phyloP scores from a whole-genome alignment of 495 filamentous ascomycete genomes.

The Daldinia grandis region DNA sequence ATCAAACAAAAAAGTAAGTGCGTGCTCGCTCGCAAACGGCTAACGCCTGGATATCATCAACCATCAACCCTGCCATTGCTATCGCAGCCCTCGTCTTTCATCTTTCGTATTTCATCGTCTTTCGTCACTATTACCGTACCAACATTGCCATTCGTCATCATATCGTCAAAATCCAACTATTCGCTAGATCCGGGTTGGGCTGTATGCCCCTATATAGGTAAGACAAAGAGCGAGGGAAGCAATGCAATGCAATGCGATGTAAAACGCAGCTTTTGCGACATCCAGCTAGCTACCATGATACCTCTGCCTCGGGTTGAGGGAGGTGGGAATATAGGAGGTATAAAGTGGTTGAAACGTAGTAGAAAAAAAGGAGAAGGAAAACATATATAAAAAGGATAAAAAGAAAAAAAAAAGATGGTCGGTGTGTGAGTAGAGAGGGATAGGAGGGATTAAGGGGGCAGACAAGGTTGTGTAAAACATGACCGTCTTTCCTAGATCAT shows the following conservation, averaged over 20 bases:
- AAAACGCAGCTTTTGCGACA: neutral
- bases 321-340: neutral
- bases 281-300: neutral
- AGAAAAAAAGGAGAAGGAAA: neutral
- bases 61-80: neutral
- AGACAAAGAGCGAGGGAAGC: neutral
- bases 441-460: neutral
- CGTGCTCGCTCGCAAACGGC: constrained; percentile 22
- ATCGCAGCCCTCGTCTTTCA: constrained; percentile 13
- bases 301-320: neutral
- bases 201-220: neutral
- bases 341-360: neutral
- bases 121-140: neutral
- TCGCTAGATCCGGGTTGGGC: neutral
- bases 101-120: constrained; percentile 4
- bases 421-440: neutral
- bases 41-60: constrained; percentile 27
- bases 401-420: constrained; percentile 1
- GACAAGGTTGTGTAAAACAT: neutral
- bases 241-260: neutral
- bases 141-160: constrained; percentile 1
- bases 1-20: constrained; percentile 9
- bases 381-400: constrained; percentile 8
- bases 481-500: constrained; percentile 61
- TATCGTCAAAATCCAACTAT: constrained; percentile 1